phyloP scores from a whole-genome alignment of 192 early-diverging fungal genomes.

The Mortierella claussenii region DNA sequence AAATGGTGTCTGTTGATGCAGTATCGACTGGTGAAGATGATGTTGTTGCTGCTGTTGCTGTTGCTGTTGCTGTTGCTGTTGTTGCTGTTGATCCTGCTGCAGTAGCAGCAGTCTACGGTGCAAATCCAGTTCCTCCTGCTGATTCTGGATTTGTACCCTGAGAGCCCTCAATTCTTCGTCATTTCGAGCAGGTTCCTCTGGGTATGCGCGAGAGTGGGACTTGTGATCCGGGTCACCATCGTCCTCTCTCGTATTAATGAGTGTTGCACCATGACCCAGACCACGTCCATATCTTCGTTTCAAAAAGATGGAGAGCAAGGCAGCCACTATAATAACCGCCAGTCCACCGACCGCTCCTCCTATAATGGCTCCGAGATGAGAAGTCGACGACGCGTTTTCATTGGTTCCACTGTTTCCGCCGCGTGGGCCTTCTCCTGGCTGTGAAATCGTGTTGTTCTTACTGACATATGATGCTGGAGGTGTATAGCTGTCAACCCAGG shows the following conservation, averaged over 20 bases:
- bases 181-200: background rate
- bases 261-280: background rate
- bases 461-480: conserved; percentile 8
- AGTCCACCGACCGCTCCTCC: conserved; percentile 33
- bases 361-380: conserved; percentile 25
- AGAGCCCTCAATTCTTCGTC: conserved; percentile 22
- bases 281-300: background rate
- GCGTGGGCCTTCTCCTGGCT: background rate
- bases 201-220: background rate
- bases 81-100: conserved; percentile 22
- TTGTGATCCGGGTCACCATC: conserved; percentile 11
- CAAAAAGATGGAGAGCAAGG: conserved; percentile 4
- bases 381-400: background rate
- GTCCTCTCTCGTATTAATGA: background rate
- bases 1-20: background rate
- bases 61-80: conserved; percentile 22
- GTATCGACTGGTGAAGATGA: background rate
- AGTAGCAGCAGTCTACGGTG: conserved; percentile 20
- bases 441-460: background rate
- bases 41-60: conserved; percentile 3
- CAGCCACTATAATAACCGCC: conserved; percentile 6
- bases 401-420: background rate
- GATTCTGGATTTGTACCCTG: conserved; percentile 9
- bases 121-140: conserved; percentile 32
- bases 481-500: conserved; percentile 24